Percentiles rank a stretch among this genome's conserved stretches.
phyloP scores from a whole-genome alignment of 2,329 filamentous ascomycete species.

The Elsinoe necatrix region DNA sequence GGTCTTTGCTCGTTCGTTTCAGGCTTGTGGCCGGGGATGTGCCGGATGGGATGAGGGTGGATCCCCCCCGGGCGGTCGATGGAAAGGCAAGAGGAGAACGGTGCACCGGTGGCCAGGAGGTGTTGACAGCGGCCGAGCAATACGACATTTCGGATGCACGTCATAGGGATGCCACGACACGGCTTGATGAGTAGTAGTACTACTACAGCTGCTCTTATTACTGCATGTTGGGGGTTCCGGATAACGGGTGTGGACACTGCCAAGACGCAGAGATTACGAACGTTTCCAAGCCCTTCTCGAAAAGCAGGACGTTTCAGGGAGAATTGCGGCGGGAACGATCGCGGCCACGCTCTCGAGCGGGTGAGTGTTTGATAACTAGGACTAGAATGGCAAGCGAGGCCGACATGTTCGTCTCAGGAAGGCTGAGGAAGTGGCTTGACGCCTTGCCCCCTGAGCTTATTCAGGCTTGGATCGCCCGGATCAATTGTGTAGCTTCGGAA shows the following conservation, averaged over 20 bases:
- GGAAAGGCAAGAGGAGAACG: no score
- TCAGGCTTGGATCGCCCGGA: constrained; percentile 1
- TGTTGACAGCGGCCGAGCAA: background rate
- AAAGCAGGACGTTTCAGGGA: constrained; percentile 5
- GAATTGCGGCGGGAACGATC: background rate
- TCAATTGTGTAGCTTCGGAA: constrained; percentile 3
- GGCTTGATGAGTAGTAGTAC: no score
- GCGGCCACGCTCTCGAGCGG: background rate
- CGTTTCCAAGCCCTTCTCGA: constrained; percentile 4
- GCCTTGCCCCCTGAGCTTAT: background rate
- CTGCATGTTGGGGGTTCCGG: background rate
- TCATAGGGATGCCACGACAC: background rate
- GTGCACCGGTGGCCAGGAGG: background rate
- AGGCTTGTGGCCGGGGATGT: background rate
- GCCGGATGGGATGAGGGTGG: no score
- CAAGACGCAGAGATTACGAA: constrained; percentile 56
- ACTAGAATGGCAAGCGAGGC: background rate
- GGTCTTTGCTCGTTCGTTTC: no score
- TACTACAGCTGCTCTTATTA: no score
- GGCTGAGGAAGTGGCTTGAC: constrained; percentile 5
- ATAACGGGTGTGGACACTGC: constrained; percentile 60
- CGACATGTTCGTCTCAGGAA: background rate
- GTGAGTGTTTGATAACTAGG: background rate
- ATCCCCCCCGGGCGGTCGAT: no score
- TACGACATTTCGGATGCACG: background rate